Percentiles rank a stretch among this genome's conserved stretches.
phyloP scores from a whole-genome alignment of 1,284 basidiomycete species.

The Cutaneotrichosporon arboriforme region DNA sequence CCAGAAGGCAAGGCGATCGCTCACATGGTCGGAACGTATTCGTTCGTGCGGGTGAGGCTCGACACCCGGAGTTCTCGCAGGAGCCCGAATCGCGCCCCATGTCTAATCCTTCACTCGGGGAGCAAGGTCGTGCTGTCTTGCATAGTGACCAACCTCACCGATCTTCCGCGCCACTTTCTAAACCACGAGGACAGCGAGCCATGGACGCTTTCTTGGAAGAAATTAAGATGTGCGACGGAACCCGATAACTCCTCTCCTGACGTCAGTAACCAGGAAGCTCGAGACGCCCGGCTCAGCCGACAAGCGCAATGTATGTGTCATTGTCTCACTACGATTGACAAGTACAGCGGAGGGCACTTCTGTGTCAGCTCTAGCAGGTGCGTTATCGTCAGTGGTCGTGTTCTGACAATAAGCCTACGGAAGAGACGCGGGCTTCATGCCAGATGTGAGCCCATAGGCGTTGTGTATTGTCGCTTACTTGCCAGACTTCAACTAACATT shows the following conservation, averaged over 20 bases:
- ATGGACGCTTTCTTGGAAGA: slow-evolving; percentile 92
- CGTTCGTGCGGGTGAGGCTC: slow-evolving; percentile 58
- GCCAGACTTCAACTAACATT: slow-evolving; percentile 83
- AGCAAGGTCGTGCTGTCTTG: too few species aligned
- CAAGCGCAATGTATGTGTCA: slow-evolving; percentile 55
- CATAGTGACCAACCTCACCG: not conserved
- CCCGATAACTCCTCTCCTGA: not conserved
- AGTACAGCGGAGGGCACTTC: slow-evolving; percentile 55
- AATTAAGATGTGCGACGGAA: slow-evolving; percentile 67
- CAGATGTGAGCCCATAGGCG: slow-evolving; percentile 29
- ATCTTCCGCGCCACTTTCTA: slow-evolving; percentile 56
- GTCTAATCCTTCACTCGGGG: too few species aligned
- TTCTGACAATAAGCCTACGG: slow-evolving; percentile 21
- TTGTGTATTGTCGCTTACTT: not conserved
- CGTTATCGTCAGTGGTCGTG: too few species aligned
- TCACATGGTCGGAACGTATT: slow-evolving; percentile 51
- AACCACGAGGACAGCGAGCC: slow-evolving; percentile 79
- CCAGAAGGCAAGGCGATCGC: too few species aligned
- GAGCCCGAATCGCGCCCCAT: too few species aligned
- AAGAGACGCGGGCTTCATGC: slow-evolving; percentile 2
- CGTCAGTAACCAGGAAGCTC: slow-evolving; percentile 75
- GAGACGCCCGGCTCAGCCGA: slow-evolving; percentile 73
- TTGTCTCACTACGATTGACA: not conserved
- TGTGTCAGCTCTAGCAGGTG: slow-evolving; percentile 78
- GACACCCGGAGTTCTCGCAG: not conserved